Conservation (phyloP, 495 filamentous ascomycete genomes). For the Hypoxylon rickii region DNA sequence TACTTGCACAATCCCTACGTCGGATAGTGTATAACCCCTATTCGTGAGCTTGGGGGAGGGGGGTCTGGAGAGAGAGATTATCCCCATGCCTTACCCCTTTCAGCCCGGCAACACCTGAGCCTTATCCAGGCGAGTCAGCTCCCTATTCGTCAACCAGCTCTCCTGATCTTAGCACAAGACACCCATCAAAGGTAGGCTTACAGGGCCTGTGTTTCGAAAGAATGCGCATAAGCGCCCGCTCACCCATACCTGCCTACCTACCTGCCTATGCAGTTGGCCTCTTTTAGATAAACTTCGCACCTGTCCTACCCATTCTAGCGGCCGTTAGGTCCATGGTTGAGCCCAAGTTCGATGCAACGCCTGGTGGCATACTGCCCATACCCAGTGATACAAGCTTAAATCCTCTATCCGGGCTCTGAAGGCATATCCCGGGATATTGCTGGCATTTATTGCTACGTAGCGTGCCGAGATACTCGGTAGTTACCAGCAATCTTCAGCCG, state of each 20-base stretch:
- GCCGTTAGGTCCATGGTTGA: not conserved
- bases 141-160: constrained; percentile 2
- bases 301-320: not conserved
- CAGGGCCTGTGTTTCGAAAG: constrained; percentile 1
- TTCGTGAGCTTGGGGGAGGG: too few species aligned
- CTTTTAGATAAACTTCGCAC: not conserved
- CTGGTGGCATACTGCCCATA: not conserved
- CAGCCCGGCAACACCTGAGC: not conserved
- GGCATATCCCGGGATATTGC: too few species aligned
- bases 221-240: constrained; percentile 20
- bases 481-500: too few species aligned
- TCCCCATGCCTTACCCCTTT: constrained; percentile 4
- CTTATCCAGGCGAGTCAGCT: not conserved
- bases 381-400: constrained; percentile 19
- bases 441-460: not conserved
- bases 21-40: too few species aligned
- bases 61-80: too few species aligned
- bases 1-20: too few species aligned
- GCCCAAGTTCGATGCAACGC: constrained; percentile 1
- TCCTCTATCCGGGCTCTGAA: too few species aligned
- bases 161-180: not conserved
- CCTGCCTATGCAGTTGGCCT: not conserved
- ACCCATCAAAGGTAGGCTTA: constrained; percentile 3
- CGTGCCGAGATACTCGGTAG: not conserved
- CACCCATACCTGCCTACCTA: not conserved